Evolutionary conservation across 441 rosid species (phyloP).

Genomic region (Corymbia calophylla): DNA sequence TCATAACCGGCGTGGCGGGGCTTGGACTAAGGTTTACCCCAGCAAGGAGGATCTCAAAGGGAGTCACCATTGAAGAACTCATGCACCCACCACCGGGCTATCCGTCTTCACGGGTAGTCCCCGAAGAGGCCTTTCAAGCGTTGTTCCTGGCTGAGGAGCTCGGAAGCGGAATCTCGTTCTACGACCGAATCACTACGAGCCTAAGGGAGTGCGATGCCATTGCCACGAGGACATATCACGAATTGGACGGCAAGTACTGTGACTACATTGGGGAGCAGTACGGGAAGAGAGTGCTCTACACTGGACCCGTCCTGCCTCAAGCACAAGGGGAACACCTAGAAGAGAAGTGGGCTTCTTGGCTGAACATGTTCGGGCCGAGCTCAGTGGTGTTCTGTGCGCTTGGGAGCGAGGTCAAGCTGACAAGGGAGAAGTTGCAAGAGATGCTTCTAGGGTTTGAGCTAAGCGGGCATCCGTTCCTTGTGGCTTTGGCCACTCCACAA

Average conservation of each 20-base stretch:
- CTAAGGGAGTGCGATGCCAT: neutral
- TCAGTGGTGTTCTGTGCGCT: conserved; percentile 48
- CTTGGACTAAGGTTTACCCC: neutral
- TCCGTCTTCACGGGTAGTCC: neutral
- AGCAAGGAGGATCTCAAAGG: neutral
- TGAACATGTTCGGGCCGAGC: conserved; percentile 24
- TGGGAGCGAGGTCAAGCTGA: conserved; percentile 40
- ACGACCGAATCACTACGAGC: neutral
- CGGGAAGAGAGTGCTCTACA: neutral
- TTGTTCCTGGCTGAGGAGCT: neutral
- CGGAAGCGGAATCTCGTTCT: neutral
- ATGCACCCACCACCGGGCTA: neutral
- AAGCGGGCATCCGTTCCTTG: conserved; percentile 35
- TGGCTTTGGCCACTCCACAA: conserved; percentile 38
- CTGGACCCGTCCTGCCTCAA: neutral
- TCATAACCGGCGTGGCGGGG: neutral
- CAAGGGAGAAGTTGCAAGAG: conserved; percentile 48
- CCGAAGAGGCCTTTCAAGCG: neutral
- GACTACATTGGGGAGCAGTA: neutral
- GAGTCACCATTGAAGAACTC: neutral
- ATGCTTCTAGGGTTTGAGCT: conserved; percentile 40
- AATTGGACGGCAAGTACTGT: neutral
- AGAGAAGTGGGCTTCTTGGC: conserved; percentile 34
- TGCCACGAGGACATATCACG: neutral
- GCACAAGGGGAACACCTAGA: conserved; percentile 8